Evolutionary conservation across 225 moss, liverwort and hornwort species (phyloP).

Genomic region (Neckera pumila): DNA sequence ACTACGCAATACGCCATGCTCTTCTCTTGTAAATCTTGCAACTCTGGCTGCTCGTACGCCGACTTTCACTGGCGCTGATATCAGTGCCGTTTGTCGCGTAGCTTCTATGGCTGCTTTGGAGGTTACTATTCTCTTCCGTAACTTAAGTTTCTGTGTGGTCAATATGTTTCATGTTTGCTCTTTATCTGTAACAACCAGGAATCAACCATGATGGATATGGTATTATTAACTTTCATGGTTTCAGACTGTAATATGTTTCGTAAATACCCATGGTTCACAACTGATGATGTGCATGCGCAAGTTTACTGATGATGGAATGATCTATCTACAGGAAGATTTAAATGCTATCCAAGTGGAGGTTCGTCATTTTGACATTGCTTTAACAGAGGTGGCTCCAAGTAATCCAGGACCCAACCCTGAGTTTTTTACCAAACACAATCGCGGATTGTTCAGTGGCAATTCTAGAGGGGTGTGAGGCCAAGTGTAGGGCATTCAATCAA

Average conservation of each 20-base stretch:
- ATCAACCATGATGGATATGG: neutral
- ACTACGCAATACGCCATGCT: conserved; percentile 57
- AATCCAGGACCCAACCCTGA: conserved; percentile 32
- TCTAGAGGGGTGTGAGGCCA: neutral
- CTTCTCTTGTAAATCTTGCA: conserved; percentile 40
- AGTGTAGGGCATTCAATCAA: neutral
- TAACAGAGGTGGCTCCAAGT: conserved; percentile 33
- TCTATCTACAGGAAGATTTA: conserved; percentile 29
- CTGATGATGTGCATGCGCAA: neutral
- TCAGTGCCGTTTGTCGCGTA: conserved; percentile 76
- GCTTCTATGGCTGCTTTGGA: conserved; percentile 81
- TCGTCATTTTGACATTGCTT: conserved; percentile 35
- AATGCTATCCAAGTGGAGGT: conserved; percentile 31
- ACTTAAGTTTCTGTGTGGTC: neutral
- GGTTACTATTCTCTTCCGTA: conserved; percentile 18
- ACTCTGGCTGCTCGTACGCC: conserved; percentile 52
- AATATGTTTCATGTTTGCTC: neutral
- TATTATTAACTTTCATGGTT: neutral
- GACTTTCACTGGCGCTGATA: conserved; percentile 81
- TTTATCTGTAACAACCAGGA: neutral
- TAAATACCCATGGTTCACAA: neutral
- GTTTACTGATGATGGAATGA: neutral
- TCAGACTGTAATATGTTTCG: neutral
- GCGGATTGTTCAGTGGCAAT: conserved; percentile 11
- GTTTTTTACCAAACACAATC: conserved; percentile 27